Evolutionary conservation across 176 grass and related monocot species (phyloP).

Genomic region (Phoenix dactylifera): DNA sequence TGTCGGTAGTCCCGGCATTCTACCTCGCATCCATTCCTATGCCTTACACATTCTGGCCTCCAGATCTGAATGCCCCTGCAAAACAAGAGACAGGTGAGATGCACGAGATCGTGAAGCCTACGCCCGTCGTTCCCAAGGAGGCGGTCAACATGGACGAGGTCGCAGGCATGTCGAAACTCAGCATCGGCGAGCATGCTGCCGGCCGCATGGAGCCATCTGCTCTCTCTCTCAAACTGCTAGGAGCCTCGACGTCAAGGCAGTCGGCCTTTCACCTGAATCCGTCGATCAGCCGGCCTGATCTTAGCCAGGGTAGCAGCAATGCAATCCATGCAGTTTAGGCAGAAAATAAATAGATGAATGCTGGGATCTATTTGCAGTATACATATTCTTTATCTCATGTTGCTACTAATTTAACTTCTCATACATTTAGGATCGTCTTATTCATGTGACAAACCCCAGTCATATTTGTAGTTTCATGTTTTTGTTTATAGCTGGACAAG

Average conservation of each 20-base stretch:
- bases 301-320: constrained; percentile 56
- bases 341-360: neutral
- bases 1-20: constrained; percentile 24
- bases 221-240: constrained; percentile 63
- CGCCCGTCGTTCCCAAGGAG: constrained; percentile 45
- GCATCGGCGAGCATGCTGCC: constrained; percentile 38
- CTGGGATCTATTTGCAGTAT: neutral
- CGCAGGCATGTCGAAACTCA: constrained; percentile 72
- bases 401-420: too few relatives aligned
- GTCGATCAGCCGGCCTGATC: constrained; percentile 36
- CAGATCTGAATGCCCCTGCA: constrained; percentile 14
- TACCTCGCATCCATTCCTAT: constrained; percentile 39
- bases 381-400: constrained; percentile 8
- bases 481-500: too few relatives aligned
- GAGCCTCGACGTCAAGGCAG: constrained; percentile 38
- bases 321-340: constrained; percentile 75
- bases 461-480: too few relatives aligned
- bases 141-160: constrained; percentile 52
- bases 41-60: constrained; percentile 38
- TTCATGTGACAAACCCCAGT: too few relatives aligned
- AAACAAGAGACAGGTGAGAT: constrained; percentile 18
- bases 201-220: constrained; percentile 35
- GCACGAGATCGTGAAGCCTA: constrained; percentile 62
- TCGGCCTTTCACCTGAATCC: constrained; percentile 67
- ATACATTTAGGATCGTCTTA: too few relatives aligned